phyloP scores from a whole-genome alignment of 1,139 yeast genomes.

The Geotrichum aggregatum region DNA sequence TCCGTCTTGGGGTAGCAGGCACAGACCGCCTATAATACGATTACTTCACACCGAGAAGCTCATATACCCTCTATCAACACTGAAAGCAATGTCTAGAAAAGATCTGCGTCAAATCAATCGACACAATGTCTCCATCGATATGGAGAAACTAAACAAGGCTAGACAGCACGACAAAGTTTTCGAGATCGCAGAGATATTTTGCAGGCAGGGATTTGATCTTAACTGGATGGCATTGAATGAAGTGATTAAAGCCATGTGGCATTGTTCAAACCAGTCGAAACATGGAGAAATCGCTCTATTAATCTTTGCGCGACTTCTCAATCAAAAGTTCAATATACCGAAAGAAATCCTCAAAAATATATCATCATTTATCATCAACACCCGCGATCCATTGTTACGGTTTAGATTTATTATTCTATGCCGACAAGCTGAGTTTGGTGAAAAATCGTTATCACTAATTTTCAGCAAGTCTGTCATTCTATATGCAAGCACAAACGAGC shows the following conservation, averaged over 20 bases:
- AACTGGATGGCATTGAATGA: neutral
- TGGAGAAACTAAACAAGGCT: neutral
- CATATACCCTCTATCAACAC: neutral
- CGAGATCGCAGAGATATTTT: neutral
- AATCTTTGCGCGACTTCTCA: neutral
- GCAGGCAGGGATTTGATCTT: neutral
- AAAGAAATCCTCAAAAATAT: neutral
- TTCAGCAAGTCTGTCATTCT: conserved; percentile 3
- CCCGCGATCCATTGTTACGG: neutral
- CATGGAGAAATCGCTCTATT: conserved; percentile 2
- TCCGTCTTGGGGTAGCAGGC: neutral
- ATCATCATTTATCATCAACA: neutral
- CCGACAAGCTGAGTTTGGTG: neutral
- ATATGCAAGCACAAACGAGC: conserved; percentile 2
- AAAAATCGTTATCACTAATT: neutral
- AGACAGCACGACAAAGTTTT: neutral
- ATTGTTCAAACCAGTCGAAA: neutral
- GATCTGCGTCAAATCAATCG: conserved; percentile 1
- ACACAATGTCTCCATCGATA: neutral
- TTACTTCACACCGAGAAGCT: neutral
- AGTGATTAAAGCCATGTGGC: conserved; percentile 1
- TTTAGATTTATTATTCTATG: neutral
- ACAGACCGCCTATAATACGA: neutral
- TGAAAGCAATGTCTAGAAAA: neutral
- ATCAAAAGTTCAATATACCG: neutral